Evolutionary conservation across 2,329 filamentous ascomycete species (phyloP), one percentile per base, ranked within the genome.

Genomic region (Aspergillus sp.): DNA sequence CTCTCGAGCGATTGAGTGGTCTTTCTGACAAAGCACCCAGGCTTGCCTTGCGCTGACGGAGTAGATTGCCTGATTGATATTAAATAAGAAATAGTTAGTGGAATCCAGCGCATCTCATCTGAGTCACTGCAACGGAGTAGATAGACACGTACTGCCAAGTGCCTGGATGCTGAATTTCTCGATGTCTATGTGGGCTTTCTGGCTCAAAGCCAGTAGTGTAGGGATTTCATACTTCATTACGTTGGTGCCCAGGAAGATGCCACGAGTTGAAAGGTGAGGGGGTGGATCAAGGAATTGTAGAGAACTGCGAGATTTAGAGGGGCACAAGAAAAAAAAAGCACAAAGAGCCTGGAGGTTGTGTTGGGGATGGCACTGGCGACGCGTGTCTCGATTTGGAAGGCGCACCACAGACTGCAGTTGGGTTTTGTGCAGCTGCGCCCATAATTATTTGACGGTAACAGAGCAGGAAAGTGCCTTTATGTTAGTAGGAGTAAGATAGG

Each of bases 221-320:
- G 56, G 57, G 42, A 68, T 59, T 34, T 61, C 61, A 52, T 70
- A 70, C 50, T 53, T 66, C 58, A 62, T 58, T 47, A 52, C 58
- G 47, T 19, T 19, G 19, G 19, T 19, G 4, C 19, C 4, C 19
- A 19, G 19, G 19, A 19, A 19, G 19, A 19, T 19, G 4, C 19
- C 19, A 45, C 39, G 42, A 47, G 29, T 32, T 42, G 33, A 33
- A 33, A 35, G 39, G 34, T 19, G 10, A 44, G 42, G 9, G 31
- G 43, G 13, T 29, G 32, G 33, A 31, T 35, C 40, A 27, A 26
- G 34, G 35, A 38, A 28, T 39, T 26, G 34, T n/a, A 35, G 13
- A 27, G 35, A 31, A 37, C 37, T 13, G 37, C 7, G 12, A 41
- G 38, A 38, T 26, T 29, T 19, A 41, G 12, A 34, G 37, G n/a